These are phyloP conservation scores for Forsythia suspensa DNA, from an alignment of 257 asterid species.

Conservation along the genomic window DNA sequence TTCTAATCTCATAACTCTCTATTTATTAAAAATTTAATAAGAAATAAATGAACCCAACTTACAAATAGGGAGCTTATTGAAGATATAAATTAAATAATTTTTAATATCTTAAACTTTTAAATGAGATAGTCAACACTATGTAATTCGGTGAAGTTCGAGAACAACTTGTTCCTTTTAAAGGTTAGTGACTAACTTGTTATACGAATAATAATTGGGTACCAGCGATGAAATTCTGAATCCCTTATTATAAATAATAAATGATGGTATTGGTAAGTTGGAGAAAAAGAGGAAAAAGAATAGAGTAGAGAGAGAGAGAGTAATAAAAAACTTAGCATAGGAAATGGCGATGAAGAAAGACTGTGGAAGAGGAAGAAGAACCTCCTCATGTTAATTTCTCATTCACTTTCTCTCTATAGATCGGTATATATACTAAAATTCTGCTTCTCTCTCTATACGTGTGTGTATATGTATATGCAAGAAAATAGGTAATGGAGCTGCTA, in stretches of 20 bases:
- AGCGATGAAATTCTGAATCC: background rate
- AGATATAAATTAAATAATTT: too few relatives aligned
- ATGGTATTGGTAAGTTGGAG: constrained; percentile 15
- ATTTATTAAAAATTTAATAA: too few relatives aligned
- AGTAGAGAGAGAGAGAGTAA: constrained; percentile 30
- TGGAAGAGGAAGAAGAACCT: constrained; percentile 36
- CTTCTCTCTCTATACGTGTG: background rate
- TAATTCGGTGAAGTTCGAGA: too few relatives aligned
- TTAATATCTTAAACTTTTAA: too few relatives aligned
- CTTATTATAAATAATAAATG: constrained; percentile 5
- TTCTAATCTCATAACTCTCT: too few relatives aligned
- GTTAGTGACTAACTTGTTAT: background rate
- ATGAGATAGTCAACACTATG: too few relatives aligned
- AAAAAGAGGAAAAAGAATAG: constrained; percentile 10
- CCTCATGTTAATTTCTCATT: constrained; percentile 25
- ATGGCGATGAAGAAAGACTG: constrained; percentile 54
- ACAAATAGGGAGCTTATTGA: too few relatives aligned
- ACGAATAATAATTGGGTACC: background rate
- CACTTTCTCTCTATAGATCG: constrained; percentile 65
- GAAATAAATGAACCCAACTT: too few relatives aligned
- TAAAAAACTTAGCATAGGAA: constrained; percentile 57
- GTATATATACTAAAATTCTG: constrained; percentile 21
- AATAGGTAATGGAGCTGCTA: constrained; percentile 21
- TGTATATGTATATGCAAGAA: constrained; percentile 6
- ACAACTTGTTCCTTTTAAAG: background rate